Percentiles rank a stretch among this genome's conserved stretches.
Evolutionary conservation across 768 basidiomycete genomes (phyloP).

Genomic region (Kwoniella sp.): DNA sequence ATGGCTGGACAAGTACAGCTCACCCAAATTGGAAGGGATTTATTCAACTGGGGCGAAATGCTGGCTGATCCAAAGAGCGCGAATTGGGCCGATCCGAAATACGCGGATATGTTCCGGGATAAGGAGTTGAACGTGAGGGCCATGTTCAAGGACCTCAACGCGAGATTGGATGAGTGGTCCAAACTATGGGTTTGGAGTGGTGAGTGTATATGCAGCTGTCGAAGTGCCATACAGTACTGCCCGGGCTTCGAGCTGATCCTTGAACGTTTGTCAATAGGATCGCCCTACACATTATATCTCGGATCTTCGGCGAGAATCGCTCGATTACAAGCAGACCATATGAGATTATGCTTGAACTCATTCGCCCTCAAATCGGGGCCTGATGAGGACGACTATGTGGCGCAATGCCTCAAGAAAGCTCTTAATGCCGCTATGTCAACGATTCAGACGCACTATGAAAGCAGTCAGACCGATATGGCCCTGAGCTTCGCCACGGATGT

Average conservation of each 20-base stretch:
- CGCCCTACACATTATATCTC: slow-evolving; percentile 40
- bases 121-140: slow-evolving; percentile 32
- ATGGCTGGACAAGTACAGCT: slow-evolving; percentile 44
- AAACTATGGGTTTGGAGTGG: slow-evolving; percentile 44
- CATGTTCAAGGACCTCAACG: slow-evolving; percentile 43
- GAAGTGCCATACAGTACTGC: too few species aligned
- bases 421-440: slow-evolving; percentile 41
- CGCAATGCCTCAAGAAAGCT: slow-evolving; percentile 38
- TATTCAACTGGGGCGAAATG: slow-evolving; percentile 40
- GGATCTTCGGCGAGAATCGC: slow-evolving; percentile 37
- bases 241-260: too few species aligned
- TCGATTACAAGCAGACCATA: slow-evolving; percentile 41
- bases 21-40: slow-evolving; percentile 42
- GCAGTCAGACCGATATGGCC: slow-evolving; percentile 41
- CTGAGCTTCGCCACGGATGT: slow-evolving; percentile 47
- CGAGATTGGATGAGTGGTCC: slow-evolving; percentile 42
- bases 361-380: slow-evolving; percentile 40
- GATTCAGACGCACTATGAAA: slow-evolving; percentile 44
- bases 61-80: slow-evolving; percentile 27
- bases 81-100: slow-evolving; percentile 28
- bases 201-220: slow-evolving; percentile 16
- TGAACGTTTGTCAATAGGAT: slow-evolving; percentile 23
- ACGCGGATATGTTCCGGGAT: slow-evolving; percentile 25
- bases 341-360: slow-evolving; percentile 45
- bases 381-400: slow-evolving; percentile 31